These are phyloP conservation scores for Elasticomyces elasticus DNA, from an alignment of 495 filamentous ascomycete species.

Conservation along the genomic window DNA sequence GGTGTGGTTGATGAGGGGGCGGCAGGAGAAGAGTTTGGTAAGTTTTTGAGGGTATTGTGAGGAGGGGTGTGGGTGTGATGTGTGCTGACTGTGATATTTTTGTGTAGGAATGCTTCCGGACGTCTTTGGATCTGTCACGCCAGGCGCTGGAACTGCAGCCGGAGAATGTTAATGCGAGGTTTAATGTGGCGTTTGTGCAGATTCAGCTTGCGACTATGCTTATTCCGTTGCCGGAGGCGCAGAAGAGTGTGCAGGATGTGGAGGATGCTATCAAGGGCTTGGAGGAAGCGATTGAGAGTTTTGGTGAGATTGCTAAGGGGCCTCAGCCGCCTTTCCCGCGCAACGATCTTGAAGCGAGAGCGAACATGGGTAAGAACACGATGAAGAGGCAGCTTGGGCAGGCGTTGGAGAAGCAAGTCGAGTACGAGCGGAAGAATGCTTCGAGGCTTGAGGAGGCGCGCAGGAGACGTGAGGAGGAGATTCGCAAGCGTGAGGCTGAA, in stretches of 20 bases:
- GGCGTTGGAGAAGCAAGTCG: slow-evolving; percentile 68
- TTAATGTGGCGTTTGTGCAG: slow-evolving; percentile 96
- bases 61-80: no score
- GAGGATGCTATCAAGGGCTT: slow-evolving; percentile 70
- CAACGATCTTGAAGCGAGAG: slow-evolving; percentile 81
- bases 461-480: slow-evolving; percentile 64
- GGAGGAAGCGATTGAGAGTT: slow-evolving; percentile 75
- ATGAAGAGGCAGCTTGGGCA: slow-evolving; percentile 84
- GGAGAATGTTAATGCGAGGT: slow-evolving; percentile 80
- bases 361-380: slow-evolving; percentile 92
- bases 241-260: slow-evolving; percentile 69
- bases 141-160: slow-evolving; percentile 69
- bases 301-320: slow-evolving; percentile 67
- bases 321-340: slow-evolving; percentile 86
- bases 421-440: slow-evolving; percentile 90
- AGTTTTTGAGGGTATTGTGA: no score
- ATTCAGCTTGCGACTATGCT: slow-evolving; percentile 79
- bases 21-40: slow-evolving; percentile 66
- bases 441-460: slow-evolving; percentile 68
- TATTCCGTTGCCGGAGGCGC: slow-evolving; percentile 60
- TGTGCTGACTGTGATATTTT: no score
- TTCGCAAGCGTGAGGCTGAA: slow-evolving; percentile 62
- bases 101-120: slow-evolving; percentile 79
- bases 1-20: slow-evolving; percentile 83
- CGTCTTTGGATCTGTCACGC: slow-evolving; percentile 74